Evolutionary conservation across 345 rosid genomes (phyloP), one percentile per base, ranked within the genome.

Genomic region (Populus pruinosa): DNA sequence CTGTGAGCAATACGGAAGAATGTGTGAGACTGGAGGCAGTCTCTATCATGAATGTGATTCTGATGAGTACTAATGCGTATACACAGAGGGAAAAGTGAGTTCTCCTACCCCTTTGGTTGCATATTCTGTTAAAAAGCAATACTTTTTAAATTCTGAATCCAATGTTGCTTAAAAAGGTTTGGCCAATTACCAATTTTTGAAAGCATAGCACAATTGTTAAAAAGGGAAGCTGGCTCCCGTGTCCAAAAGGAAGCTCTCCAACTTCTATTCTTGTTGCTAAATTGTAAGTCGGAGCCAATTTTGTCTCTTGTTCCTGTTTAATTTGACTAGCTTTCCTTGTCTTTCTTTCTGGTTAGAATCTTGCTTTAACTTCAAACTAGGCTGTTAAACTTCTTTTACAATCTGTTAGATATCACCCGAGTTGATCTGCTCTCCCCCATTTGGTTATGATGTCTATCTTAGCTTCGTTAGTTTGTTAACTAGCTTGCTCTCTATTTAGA

Each of bases 21-120:
- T 18, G 44, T 80, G 82, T 85, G 61, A 91, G 89, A 79, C 74
- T 87, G 69, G 97, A 90, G 86, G 97, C 96, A 68, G 78, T 89
- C 65, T 88, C 92, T 23, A 87, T 89, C 81, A 91, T 96, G 98
- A 96, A 89, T 86, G 74, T 87, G 83, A 84, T 96, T 78, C 67
- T 91, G 76, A 80, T 86, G 91, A 84, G 89, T 76, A 85, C 84
- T 74, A 80, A 86, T 87, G 93, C 92, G 44, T 87, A 75, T 77
- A 70, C 79, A 2, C 88, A 85, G 73, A 89, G 94, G 83, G 94
- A 88, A 88, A 87, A 76, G 99, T 96, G 83, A 87, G 93, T 71
- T 74, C 18, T 23, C 63, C 73, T 38, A n/a, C 14, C 31, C n/a
- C 62, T 3, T 73, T 63, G 53, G 65, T 65, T 38, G 62, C 50